phyloP scores from a whole-genome alignment of 2,329 filamentous ascomycete genomes.

The Proliferodiscus dingleyae region DNA sequence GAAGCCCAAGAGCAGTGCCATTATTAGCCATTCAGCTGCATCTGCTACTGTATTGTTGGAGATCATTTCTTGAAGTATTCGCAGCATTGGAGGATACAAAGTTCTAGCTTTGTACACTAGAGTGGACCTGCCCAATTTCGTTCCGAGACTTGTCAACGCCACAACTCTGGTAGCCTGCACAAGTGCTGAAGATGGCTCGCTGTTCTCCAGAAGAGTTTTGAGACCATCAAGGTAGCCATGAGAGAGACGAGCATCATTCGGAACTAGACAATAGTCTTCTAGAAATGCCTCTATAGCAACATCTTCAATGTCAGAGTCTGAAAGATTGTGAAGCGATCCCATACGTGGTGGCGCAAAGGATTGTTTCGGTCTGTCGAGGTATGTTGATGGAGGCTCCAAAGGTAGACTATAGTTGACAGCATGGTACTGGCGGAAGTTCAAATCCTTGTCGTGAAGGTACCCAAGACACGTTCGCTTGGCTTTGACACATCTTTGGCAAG shows the following conservation, averaged over 20 bases:
- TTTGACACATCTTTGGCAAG: neutral
- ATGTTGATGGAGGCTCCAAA: neutral
- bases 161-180: conserved; percentile 17
- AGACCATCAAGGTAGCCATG: conserved; percentile 19
- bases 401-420: neutral
- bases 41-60: neutral
- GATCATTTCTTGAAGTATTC: conserved; percentile 10
- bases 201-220: conserved; percentile 7
- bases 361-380: conserved; percentile 4
- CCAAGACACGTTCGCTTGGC: neutral
- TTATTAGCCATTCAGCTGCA: conserved; percentile 7
- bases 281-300: conserved; percentile 14
- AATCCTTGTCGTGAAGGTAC: neutral
- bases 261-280: conserved; percentile 18
- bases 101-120: conserved; percentile 7
- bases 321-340: conserved; percentile 6
- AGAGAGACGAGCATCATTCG: conserved; percentile 14
- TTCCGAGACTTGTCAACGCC: conserved; percentile 14
- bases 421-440: neutral
- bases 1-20: conserved; percentile 19
- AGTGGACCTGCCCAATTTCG: conserved; percentile 10
- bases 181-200: conserved; percentile 13
- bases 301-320: conserved; percentile 9
- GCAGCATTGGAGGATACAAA: conserved; percentile 13
- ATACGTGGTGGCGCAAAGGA: conserved; percentile 6